These are phyloP conservation scores for Citrullus amarus DNA, from an alignment of 306 rosid genomes.

Conservation along the genomic window DNA sequence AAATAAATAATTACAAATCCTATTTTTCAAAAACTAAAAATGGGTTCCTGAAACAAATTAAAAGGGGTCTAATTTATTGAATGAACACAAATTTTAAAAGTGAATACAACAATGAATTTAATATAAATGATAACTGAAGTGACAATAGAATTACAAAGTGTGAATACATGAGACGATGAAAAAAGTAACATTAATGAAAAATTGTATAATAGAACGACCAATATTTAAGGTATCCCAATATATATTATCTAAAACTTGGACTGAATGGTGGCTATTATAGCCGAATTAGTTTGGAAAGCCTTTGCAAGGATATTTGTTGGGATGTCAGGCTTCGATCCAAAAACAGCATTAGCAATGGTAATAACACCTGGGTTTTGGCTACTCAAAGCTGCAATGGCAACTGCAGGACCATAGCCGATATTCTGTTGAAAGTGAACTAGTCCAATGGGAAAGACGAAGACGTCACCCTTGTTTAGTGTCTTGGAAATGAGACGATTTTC, in stretches of 20 bases:
- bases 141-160: too few species aligned
- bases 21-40: too few species aligned
- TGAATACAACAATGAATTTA: too few species aligned
- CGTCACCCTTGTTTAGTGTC: slow-evolving; percentile 19
- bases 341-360: slow-evolving; percentile 21
- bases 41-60: too few species aligned
- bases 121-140: too few species aligned
- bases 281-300: slow-evolving; percentile 20
- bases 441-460: slow-evolving; percentile 26
- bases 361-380: slow-evolving; percentile 31
- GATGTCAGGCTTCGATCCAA: slow-evolving; percentile 23
- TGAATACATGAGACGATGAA: too few species aligned
- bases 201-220: too few species aligned
- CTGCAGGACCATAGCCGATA: slow-evolving; percentile 1
- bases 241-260: slow-evolving; percentile 8
- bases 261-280: neutral
- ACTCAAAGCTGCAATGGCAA: slow-evolving; percentile 25
- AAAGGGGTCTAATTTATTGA: too few species aligned
- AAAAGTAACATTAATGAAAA: too few species aligned
- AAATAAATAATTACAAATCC: too few species aligned
- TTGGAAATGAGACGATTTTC: slow-evolving; percentile 16
- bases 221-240: too few species aligned
- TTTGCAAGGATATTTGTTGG: slow-evolving; percentile 16
- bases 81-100: too few species aligned
- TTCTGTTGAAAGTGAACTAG: slow-evolving; percentile 26